Conservation (phyloP, 179 eudicot species). For the Beta lomatogona region DNA sequence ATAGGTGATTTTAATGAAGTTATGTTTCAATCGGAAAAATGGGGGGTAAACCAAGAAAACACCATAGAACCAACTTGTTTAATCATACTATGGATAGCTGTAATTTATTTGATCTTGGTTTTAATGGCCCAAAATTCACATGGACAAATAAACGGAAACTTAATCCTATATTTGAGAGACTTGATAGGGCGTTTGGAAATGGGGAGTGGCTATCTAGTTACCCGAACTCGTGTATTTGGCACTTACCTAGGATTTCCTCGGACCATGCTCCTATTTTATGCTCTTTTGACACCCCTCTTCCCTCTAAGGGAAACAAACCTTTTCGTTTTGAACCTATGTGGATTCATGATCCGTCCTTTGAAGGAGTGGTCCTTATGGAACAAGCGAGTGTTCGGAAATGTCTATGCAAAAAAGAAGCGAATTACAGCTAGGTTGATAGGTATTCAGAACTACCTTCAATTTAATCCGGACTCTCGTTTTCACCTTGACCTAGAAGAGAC, state of each 20-base stretch:
- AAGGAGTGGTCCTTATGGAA: rapidly evolving
- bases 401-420: neutral
- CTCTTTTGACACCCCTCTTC: neutral
- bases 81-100: neutral
- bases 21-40: neutral
- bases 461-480: neutral
- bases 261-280: neutral
- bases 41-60: neutral
- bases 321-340: neutral
- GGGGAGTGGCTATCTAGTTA: neutral
- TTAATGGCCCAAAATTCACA: neutral
- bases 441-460: neutral
- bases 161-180: neutral
- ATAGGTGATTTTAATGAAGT: neutral
- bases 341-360: neutral
- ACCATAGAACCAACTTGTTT: neutral
- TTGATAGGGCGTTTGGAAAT: neutral
- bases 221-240: neutral
- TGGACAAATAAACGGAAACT: neutral
- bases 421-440: neutral
- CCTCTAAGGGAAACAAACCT: neutral
- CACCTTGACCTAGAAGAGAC: neutral
- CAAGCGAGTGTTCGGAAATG: neutral
- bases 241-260: neutral
- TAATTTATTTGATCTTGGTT: neutral